Base-by-base conservation (phyloP, 2,329 filamentous ascomycete genomes). In the Alternaria incomplexa region DNA sequence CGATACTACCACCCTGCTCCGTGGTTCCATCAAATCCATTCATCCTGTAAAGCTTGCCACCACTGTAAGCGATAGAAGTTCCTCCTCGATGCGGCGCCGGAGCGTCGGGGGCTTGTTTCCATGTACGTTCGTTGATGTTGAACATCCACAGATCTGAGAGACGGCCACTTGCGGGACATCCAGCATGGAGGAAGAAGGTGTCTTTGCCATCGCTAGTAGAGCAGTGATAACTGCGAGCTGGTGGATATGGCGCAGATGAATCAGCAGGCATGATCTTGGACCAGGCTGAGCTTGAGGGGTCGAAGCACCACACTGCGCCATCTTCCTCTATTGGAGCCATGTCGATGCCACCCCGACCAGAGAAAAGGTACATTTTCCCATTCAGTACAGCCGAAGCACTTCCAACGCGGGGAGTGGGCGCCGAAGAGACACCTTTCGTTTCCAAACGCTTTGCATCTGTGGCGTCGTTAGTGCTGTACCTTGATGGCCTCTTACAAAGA, bases 101-200 rank as follows among this genome's bases (percentile, higher is more conserved):
- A 0, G 91, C 92, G 8, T 87, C 78, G 0, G 90, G 85, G 13
- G 92, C 83, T 72, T 90, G 84, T 43, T 84, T 88, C 93, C 93
- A 97, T 2, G 84, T 83, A 56, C 84, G 82, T 8, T 84, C 84
- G 51, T 82, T 82, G 23, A 95, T 79, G 73, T 91, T 88, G 75
- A 96, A 96, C 0, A 88, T 87, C 93, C 93, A 97, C 6, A 94
- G 80, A 74, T 97, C 93, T 11, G 83, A 82, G 4, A 91, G 83
- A 4, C 88, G 83, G 11, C 88, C 90, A 26, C 81, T 85, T 6
- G 86, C 85, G 0, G 91, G 85, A 72, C 89, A 91, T 4, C 93
- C 93, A 5, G 91, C 92, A 76, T 96, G 93, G 30, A 97, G 77
- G 74, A 92, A 90, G 48, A 97, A 83, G 0, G 88, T 91, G 20